phyloP scores from a whole-genome alignment of 2,329 filamentous ascomycete genomes.

The Chrysosporium queenslandicum region DNA sequence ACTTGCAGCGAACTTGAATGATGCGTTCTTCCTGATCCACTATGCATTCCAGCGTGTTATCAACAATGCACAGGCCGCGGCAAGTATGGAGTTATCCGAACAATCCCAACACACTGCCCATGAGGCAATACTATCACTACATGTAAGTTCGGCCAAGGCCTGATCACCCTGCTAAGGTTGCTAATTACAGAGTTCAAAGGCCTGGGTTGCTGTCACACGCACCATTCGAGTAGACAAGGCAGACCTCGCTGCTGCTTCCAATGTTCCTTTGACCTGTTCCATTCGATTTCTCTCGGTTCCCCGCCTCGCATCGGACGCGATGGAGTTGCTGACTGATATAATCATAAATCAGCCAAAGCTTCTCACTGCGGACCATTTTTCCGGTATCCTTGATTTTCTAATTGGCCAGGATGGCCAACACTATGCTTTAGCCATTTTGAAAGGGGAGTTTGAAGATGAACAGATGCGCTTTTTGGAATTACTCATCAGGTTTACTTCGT shows the following conservation, averaged over 20 bases:
- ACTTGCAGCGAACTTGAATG: constrained; percentile 26
- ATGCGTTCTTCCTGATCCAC: constrained; percentile 31
- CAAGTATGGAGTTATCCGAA: constrained; percentile 16
- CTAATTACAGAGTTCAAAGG: constrained; percentile 11
- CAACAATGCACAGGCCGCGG: constrained; percentile 19
- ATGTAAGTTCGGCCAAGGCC: constrained; percentile 22
- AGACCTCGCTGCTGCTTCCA: constrained; percentile 6
- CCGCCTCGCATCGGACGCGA: constrained; percentile 25
- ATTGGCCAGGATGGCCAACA: constrained; percentile 27
- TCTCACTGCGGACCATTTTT: constrained; percentile 22
- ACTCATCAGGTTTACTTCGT: constrained; percentile 29
- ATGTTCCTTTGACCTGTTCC: constrained; percentile 10
- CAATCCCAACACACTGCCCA: constrained; percentile 19
- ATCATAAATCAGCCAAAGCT: constrained; percentile 24
- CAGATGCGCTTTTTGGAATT: constrained; percentile 35
- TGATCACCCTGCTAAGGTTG: not conserved
- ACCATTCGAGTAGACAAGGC: constrained; percentile 10
- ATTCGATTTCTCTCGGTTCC: constrained; percentile 20
- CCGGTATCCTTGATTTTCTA: constrained; percentile 27
- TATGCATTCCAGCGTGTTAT: constrained; percentile 29
- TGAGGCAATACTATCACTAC: constrained; percentile 31
- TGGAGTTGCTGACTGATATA: constrained; percentile 29
- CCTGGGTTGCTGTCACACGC: constrained; percentile 16
- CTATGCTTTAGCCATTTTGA: constrained; percentile 26
- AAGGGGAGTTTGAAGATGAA: constrained; percentile 31